Evolutionary conservation across 768 basidiomycete species (phyloP).

Genomic region (Suillus lakei): DNA sequence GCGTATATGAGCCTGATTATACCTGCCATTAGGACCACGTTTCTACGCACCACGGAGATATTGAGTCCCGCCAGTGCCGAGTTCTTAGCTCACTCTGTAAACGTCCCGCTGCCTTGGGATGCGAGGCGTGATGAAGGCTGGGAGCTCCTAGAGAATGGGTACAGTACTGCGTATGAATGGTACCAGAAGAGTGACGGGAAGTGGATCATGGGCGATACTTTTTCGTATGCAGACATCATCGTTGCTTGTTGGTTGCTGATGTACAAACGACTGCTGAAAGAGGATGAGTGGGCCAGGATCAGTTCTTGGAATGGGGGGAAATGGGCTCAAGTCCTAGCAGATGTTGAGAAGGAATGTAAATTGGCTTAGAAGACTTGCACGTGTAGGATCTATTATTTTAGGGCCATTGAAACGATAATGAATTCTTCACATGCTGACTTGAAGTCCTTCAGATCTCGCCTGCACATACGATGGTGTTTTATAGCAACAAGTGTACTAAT

Average conservation of each 20-base stretch:
- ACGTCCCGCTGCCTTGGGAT: slow-evolving; percentile 42
- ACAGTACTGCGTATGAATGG: slow-evolving; percentile 18
- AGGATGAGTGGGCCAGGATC: slow-evolving; percentile 33
- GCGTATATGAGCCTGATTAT: background rate
- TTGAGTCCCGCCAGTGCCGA: slow-evolving; percentile 40
- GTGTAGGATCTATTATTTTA: too few species aligned
- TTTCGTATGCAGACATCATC: slow-evolving; percentile 37
- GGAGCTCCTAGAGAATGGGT: slow-evolving; percentile 22
- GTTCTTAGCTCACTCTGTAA: slow-evolving; percentile 44
- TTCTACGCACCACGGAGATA: slow-evolving; percentile 28
- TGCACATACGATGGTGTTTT: too few species aligned
- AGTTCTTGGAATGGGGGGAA: slow-evolving; percentile 28
- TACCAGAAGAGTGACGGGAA: slow-evolving; percentile 29
- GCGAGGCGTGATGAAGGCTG: slow-evolving; percentile 36
- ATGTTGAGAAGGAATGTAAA: slow-evolving; percentile 33
- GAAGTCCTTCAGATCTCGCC: background rate
- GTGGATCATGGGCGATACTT: slow-evolving; percentile 35
- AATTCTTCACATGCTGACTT: background rate
- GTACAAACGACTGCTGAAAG: slow-evolving; percentile 23
- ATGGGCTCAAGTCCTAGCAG: slow-evolving; percentile 29
- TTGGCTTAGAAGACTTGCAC: slow-evolving; percentile 2
- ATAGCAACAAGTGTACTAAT: background rate
- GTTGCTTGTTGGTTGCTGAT: slow-evolving; percentile 19
- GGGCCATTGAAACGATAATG: background rate
- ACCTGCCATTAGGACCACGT: slow-evolving; percentile 15